Base-by-base conservation (phyloP, 2,329 filamentous ascomycete species). In the Scytalidium sp. region DNA sequence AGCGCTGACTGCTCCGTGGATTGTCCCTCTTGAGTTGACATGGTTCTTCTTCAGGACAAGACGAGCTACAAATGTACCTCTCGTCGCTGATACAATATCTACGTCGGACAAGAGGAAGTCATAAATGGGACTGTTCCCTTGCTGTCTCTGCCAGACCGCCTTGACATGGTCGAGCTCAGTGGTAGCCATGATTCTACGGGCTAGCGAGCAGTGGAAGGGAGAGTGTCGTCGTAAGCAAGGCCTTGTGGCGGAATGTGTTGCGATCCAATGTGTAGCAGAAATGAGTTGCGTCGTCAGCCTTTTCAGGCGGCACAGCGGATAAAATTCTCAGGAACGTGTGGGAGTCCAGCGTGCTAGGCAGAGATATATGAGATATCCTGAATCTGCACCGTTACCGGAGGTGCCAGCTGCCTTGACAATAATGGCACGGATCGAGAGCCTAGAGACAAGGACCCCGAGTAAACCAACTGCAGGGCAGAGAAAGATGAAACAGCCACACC, bases 1-100 rank as follows among this genome's bases (percentile, higher is more conserved):
- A 0, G 85, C 86, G 22, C 82, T 84, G 3, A 88, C 86, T 44
- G 84, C 83, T 55, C 87, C 87, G 68, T 91, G 87, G 8, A 91
- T 75, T 19, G 79, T 81, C 5, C 81, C 79, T 50, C 80, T 76
- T 52, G 80, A 81, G 70, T 90, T 90, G 64, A 89, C 75, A 65
- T 90, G 87, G 56, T 76, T 74, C 10, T 66, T 54, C 15, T 66
- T 69, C 6, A 84, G 70, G 2, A 66, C 64, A 21, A 85, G 70
- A 1, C 67, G 72, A 9, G 78, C 74, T 17, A 66, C 70, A 40
- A 84, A 71, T 10, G 60, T 65, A 22, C 81, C 82, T 43, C 65
- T 66, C 1, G 65, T 56, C 9, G 78, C 73, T 3, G 68, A 67
- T 20, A 71, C 60, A 54, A 81, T 69, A 4, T 67, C 63, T 40